phyloP scores from a whole-genome alignment of 2,329 filamentous ascomycete species.

The Acrocalymma vagum region DNA sequence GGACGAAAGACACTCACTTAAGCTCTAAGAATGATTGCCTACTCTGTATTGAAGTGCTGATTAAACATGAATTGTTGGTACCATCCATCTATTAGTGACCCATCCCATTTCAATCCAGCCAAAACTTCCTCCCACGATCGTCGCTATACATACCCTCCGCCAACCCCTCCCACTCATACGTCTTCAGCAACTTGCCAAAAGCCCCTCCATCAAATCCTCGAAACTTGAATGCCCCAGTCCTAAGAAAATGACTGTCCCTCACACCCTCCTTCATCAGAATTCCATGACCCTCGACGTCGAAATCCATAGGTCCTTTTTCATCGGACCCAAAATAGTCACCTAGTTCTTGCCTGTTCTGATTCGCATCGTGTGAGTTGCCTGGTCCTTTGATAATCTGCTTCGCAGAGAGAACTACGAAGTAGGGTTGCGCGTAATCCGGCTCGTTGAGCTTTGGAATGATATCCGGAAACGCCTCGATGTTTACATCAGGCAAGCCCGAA shows the following conservation, averaged over 20 bases:
- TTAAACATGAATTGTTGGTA: not conserved
- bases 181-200: conserved; percentile 12
- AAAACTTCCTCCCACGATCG: conserved; percentile 17
- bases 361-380: not conserved
- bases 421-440: conserved; percentile 6
- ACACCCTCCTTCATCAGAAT: conserved; percentile 19
- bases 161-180: conserved; percentile 5
- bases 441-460: conserved; percentile 11
- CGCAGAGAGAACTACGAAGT: conserved; percentile 25
- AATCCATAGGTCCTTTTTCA: conserved; percentile 1
- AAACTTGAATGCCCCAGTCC: conserved; percentile 26
- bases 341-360: not conserved
- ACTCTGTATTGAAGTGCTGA: conserved; percentile 2
- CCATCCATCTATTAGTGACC: not conserved
- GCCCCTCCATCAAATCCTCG: conserved; percentile 6
- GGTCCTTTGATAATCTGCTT: conserved; percentile 15
- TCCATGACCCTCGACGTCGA: conserved; percentile 19
- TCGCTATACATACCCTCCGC: conserved; percentile 4
- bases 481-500: not conserved
- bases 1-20: not conserved
- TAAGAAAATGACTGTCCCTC: conserved; percentile 14
- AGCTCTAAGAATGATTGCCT: not conserved
- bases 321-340: not conserved
- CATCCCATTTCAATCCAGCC: conserved; percentile 14
- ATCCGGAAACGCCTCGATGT: conserved; percentile 26